Conservation (phyloP, 2,329 filamentous ascomycete species). For the Penicillium sp. region DNA sequence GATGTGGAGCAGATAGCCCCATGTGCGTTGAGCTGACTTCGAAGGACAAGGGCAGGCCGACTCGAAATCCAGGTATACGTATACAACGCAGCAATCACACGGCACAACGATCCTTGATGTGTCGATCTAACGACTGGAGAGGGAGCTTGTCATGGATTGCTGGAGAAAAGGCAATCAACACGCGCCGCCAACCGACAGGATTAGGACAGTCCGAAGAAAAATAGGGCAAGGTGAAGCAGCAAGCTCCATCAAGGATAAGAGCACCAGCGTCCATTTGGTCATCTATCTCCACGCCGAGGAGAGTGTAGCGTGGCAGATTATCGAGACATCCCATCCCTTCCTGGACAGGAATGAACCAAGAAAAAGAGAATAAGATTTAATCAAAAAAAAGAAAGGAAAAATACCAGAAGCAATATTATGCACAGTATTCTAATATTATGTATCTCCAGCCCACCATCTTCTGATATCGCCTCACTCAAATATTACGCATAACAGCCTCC, state of each 20-base stretch:
- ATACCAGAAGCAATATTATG: conserved; percentile 11
- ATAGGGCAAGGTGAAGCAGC: not conserved
- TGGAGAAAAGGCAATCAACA: not conserved
- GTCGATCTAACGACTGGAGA: not conserved
- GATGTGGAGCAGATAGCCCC: not conserved
- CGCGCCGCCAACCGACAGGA: not conserved
- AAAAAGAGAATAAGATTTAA: not conserved
- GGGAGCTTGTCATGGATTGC: not conserved
- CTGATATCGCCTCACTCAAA: conserved; percentile 7
- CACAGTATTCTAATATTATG: not conserved
- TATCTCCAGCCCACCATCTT: not conserved
- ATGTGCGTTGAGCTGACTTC: not conserved
- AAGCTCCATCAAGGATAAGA: not conserved
- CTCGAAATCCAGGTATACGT: not conserved
- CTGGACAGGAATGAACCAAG: conserved; percentile 5
- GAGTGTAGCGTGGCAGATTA: not conserved
- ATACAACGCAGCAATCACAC: not conserved
- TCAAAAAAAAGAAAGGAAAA: not conserved
- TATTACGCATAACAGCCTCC: not conserved
- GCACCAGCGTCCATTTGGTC: not conserved
- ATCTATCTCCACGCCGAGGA: not conserved
- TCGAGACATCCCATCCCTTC: conserved; percentile 14
- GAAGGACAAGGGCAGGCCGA: not conserved
- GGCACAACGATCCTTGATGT: not conserved
- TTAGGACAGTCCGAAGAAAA: not conserved